Base-by-base conservation (phyloP, 306 rosid species). In the Vicia faba region DNA sequence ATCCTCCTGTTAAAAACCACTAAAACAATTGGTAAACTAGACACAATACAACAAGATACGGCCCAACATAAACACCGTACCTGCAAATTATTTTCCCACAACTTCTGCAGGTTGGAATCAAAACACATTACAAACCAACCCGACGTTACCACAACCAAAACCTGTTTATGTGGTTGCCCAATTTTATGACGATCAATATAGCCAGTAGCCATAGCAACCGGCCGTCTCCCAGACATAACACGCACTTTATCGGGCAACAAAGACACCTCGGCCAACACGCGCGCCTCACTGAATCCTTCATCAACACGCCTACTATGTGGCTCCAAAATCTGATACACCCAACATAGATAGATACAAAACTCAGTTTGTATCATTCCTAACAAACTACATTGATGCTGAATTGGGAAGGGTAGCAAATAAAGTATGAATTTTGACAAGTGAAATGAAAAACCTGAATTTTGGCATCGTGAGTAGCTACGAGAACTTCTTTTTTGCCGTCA, bases 71-170 rank as follows among this genome's bases (percentile, higher is more conserved):
- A 71, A 78, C 46, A 67, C 19, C 58, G 26, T 62, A 72, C 99
- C 97, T 95, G 99, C 78, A 95, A 81, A 79, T 84, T 91, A 48
- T 80, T 83, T 73, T 95, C 97, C 99, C 99, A 95, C 50, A 95
- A 77, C 88, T 85, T 90, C 8, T 80, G 82, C 72, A 88, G 95
- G 80, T 95, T 95, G 72, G 95, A 90, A 79, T 95, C 99, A 13
- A 90, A 95, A 78, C 99, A 95, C 99, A 95, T 86, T 15, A 95
- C 91, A 10, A 86, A 88, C 99, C 99, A 95, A 68, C 92, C 99
- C 0, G 97, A 91, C 4, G 99, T 95, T 44, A 95, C 97, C 13
- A 90, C 99, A 7, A 95, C 97, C 67, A 90, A 80, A 77, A 95
- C 99, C 76, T 85, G 95, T 66, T 88, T 88, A 61, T 78, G 85